Base-by-base conservation (phyloP, 495 filamentous ascomycete genomes). In the Tuber brumale region DNA sequence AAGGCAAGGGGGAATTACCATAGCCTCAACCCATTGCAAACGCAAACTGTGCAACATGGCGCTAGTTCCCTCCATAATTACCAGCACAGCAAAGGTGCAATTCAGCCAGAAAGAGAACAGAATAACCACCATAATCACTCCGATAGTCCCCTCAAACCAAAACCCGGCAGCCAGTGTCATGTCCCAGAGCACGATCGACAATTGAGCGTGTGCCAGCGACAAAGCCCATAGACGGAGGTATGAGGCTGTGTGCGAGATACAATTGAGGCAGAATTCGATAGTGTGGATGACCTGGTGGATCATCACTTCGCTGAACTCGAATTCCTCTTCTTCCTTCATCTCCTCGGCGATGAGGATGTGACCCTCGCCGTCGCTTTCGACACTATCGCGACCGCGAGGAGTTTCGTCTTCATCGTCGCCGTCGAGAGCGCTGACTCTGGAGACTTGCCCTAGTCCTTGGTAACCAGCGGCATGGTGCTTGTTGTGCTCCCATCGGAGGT, bases 251-350 rank as follows among this genome's bases (percentile, higher is more conserved):
- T 99, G 95, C 9, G 95, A 98, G 80, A 99, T 95, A 86, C 94
- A 97, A 86, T 98, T 98, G 79, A 99, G 89, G 85, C 95, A 98
- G 86, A 99, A 99, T 87, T 99, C 95, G 81, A 99, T 98, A 37
- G 95, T 99, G 85, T 99, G 95, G 83, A 99, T 99, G 83, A 97
- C 91, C 84, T 99, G 95, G 84, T 99, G 95, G 82, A 99, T 99
- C 93, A 98, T 97, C 79, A 94, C 87, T 80, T 99, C 95, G 46
- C 89, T 87, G 83, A 98, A 98, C 76, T 98, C 95, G 84, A 99
- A 99, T 81, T 98, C 95, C 81, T 93, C 96, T 81, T 97, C 93
- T 76, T 92, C 92, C 75, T 91, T 91, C 73, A 93, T 89, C 79
- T 93, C 92, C 83, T 97, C 91, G 0, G 94, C 92, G 84, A 98